Base-by-base conservation (phyloP, 23 red algal species). In the Gracilaria caudata region DNA sequence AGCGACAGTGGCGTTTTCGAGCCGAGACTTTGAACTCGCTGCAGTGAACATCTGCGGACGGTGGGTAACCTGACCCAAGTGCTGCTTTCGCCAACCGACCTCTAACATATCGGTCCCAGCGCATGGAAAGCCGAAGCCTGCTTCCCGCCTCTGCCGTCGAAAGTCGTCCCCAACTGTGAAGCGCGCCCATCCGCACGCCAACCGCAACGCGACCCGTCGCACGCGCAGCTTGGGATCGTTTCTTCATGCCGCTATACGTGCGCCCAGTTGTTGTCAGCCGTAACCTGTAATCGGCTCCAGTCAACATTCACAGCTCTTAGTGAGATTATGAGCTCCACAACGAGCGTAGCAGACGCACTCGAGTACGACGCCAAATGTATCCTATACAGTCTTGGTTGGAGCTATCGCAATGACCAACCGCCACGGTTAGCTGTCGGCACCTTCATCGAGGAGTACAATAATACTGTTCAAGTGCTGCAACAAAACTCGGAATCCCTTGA, bases 381-480 rank as follows among this genome's bases (percentile, higher is more conserved):
- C 19, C 44, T 92, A 9, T 84, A 78, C 78, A 82, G 89, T 34
- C 68, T 92, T 20, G 78, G 56, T 30, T 92, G 89, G 89, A 73
- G 61, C 35, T 73, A 77, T 39, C 79, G 89, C 34, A 44, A 66
- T 34, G 80, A 79, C 51, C 68, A 72, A 23, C 82, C 74, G 41
- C 46, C 61, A 32, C 83, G 81, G 21, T 46, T 94, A 46, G 91
- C 82, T 36, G 72, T 94, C 7, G 76, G 80, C 39, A 79, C 80
- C 24, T 81, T 94, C 41, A 73, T 83, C 12, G 91, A 94, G 33
- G 80, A 94, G 77, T 94, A 94, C 81, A 86, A 85, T 47, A 88
- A 94, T 53, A 76, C 83, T 4, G 82, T 88, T 29, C 68, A 94
- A 58, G 63, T 87, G 24, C 68, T 84, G 24, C 78, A 84, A 84